A percentile compares a stretch with the other conserved stretches of the same genome.
Conservation (phyloP, 108 stramenopile genomes). For the Bacterosira constricta region DNA sequence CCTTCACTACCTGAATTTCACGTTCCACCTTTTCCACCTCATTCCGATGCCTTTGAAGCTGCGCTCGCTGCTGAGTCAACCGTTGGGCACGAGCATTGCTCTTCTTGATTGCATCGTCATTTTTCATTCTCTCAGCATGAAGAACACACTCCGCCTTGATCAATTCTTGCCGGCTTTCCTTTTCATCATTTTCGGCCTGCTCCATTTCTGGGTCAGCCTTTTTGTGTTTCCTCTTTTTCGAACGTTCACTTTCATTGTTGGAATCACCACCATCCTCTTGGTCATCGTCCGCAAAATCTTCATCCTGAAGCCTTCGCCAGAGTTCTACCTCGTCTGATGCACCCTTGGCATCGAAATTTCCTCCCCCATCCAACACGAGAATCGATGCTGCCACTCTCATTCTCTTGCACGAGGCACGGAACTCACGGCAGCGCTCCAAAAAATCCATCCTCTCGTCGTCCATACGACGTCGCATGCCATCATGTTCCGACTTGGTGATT, state of each 20-base stretch:
- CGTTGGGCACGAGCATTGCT: slow-evolving; percentile 34
- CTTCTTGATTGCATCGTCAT: slow-evolving; percentile 24
- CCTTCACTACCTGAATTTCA: slow-evolving; percentile 9
- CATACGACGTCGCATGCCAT: slow-evolving; percentile 17
- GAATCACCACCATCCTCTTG: not conserved
- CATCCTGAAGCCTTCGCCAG: slow-evolving; percentile 40
- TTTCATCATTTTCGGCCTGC: slow-evolving; percentile 27
- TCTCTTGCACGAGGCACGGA: slow-evolving; percentile 36
- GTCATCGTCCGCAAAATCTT: slow-evolving; percentile 16
- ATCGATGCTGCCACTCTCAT: slow-evolving; percentile 44
- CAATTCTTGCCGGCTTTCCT: slow-evolving; percentile 22
- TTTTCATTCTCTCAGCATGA: slow-evolving; percentile 26
- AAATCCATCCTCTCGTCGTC: slow-evolving; percentile 34
- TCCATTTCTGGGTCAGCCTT: slow-evolving; percentile 30
- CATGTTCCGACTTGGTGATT: slow-evolving; percentile 15
- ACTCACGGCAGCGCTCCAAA: slow-evolving; percentile 45
- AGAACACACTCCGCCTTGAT: slow-evolving; percentile 40
- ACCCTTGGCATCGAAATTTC: not conserved
- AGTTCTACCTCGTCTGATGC: slow-evolving; percentile 19
- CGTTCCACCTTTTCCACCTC: slow-evolving; percentile 45
- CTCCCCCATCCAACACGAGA: slow-evolving; percentile 35
- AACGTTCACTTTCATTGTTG: not conserved
- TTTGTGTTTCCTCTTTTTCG: slow-evolving; percentile 10
- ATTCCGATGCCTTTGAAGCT: slow-evolving; percentile 40
- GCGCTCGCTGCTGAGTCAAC: slow-evolving; percentile 44